A percentile compares a stretch with the other conserved stretches of the same genome.
phyloP scores from a whole-genome alignment of 441 rosid species.

The Mallotus japonicus region DNA sequence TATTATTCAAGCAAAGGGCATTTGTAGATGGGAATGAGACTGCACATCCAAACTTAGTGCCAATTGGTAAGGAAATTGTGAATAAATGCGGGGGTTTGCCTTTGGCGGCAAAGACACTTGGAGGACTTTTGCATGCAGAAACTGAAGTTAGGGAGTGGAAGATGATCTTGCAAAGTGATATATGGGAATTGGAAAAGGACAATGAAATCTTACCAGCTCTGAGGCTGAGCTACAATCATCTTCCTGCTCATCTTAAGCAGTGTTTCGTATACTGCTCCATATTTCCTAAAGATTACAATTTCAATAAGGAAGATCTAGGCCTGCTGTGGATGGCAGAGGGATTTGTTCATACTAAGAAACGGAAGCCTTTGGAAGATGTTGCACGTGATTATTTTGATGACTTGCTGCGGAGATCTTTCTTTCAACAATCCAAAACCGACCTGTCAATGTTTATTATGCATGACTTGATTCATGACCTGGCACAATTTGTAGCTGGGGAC shows the following conservation, averaged over 20 bases:
- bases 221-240: conserved; percentile 31
- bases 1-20: conserved; percentile 27
- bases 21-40: conserved; percentile 22
- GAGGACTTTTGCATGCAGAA: conserved; percentile 29
- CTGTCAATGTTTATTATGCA: conserved; percentile 30
- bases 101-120: conserved; percentile 35
- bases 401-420: conserved; percentile 33
- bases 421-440: conserved; percentile 23
- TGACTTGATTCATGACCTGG: conserved; percentile 35
- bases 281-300: conserved; percentile 33
- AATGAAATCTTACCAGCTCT: conserved; percentile 34
- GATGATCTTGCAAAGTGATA: conserved; percentile 25
- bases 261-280: conserved; percentile 39
- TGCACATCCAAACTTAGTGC: conserved; percentile 23
- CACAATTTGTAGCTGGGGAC: conserved; percentile 26
- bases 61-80: conserved; percentile 31
- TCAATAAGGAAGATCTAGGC: conserved; percentile 24
- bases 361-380: conserved; percentile 21
- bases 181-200: conserved; percentile 29
- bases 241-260: conserved; percentile 37
- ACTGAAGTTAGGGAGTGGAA: conserved; percentile 27
- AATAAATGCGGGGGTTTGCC: conserved; percentile 39
- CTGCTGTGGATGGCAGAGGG: conserved; percentile 45
- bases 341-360: conserved; percentile 24
- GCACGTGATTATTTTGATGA: conserved; percentile 33